These are phyloP conservation scores for Lumnitzera littorea DNA, from an alignment of 345 rosid genomes.

Conservation along the genomic window DNA sequence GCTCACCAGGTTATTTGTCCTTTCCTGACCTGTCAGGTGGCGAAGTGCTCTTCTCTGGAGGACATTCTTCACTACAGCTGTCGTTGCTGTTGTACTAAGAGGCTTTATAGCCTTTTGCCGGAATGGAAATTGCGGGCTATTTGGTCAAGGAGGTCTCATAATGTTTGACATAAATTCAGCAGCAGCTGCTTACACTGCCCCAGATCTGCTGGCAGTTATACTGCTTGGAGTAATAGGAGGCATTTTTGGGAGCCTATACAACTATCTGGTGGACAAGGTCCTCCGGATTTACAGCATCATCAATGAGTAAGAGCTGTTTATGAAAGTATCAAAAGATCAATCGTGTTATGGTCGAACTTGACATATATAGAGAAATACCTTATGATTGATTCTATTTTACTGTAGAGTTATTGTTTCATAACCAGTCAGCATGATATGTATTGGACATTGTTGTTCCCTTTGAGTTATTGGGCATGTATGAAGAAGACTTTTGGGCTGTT, in stretches of 20 bases:
- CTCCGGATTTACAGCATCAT: conserved; percentile 72
- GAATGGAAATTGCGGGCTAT: conserved; percentile 77
- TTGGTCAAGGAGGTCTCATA: conserved; percentile 88
- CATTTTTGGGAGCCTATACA: conserved; percentile 76
- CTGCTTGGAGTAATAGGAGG: conserved; percentile 80
- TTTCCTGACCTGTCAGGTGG: conserved; percentile 51
- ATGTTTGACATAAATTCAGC: conserved; percentile 80
- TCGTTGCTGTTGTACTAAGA: conserved; percentile 87
- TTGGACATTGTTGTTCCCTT: too few species aligned
- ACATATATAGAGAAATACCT: too few species aligned
- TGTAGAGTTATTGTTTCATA: too few species aligned
- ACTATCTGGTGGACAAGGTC: conserved; percentile 76
- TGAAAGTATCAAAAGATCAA: too few species aligned
- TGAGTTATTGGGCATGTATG: too few species aligned
- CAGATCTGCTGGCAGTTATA: conserved; percentile 67
- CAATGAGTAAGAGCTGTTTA: conserved; percentile 49
- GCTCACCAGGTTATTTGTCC: neutral
- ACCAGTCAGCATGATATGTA: too few species aligned
- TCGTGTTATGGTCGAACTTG: too few species aligned
- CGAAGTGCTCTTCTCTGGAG: conserved; percentile 96
- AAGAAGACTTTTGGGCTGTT: too few species aligned
- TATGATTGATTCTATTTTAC: too few species aligned
- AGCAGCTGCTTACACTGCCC: conserved; percentile 34
- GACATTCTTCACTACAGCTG: conserved; percentile 91
- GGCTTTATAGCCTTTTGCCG: conserved; percentile 57